Conservation (phyloP, 2,329 filamentous ascomycete genomes). For the Epichloe elymi region DNA sequence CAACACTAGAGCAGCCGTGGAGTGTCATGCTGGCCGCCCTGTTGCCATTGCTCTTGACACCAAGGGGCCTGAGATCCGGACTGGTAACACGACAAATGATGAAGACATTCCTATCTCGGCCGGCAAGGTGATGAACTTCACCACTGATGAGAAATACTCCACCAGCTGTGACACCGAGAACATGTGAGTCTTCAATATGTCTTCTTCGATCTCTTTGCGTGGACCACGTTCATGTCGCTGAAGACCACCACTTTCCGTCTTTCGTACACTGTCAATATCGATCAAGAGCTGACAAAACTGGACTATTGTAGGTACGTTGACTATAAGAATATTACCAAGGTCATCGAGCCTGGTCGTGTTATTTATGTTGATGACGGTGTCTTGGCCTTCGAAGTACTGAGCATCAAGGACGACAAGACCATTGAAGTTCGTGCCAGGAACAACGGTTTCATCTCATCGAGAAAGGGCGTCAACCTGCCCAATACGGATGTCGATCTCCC, state of each 20-base stretch:
- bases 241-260: too few species aligned
- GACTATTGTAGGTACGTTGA: slow-evolving; percentile 63
- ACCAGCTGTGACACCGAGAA: slow-evolving; percentile 75
- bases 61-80: slow-evolving; percentile 50
- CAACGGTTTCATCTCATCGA: slow-evolving; percentile 97
- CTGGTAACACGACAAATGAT: slow-evolving; percentile 61
- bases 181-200: slow-evolving; percentile 52
- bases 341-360: slow-evolving; percentile 78
- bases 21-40: slow-evolving; percentile 63
- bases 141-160: slow-evolving; percentile 88
- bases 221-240: neutral
- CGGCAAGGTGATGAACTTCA: slow-evolving; percentile 83
- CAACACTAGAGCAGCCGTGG: slow-evolving; percentile 80
- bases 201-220: neutral
- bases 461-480: slow-evolving; percentile 98
- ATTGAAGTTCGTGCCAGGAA: slow-evolving; percentile 79
- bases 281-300: neutral
- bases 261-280: neutral
- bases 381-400: slow-evolving; percentile 85
- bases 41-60: slow-evolving; percentile 86
- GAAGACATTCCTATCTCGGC: slow-evolving; percentile 79
- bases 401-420: slow-evolving; percentile 79
- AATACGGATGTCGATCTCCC: slow-evolving; percentile 98
- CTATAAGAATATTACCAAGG: slow-evolving; percentile 99
- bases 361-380: slow-evolving; percentile 99